Evolutionary conservation across 2,329 filamentous ascomycete species (phyloP).

Genomic region (Blastomyces emzantsi): DNA sequence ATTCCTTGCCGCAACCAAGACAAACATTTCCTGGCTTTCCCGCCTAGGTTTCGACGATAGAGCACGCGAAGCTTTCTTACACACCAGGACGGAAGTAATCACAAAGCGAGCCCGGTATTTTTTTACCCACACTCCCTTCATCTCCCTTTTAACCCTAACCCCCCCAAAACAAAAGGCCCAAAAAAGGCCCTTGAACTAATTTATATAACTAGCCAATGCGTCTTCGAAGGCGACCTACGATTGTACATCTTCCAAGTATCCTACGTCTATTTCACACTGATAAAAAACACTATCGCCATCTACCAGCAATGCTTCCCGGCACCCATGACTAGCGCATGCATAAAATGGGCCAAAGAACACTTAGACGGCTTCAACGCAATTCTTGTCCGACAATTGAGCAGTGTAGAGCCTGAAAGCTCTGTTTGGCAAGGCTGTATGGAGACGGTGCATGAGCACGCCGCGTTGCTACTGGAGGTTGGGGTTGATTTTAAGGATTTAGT

Average conservation of each 20-base stretch:
- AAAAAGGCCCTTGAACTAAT: conserved; percentile 10
- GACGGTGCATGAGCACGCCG: conserved; percentile 69
- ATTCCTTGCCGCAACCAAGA: conserved; percentile 66
- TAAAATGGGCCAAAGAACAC: conserved; percentile 97
- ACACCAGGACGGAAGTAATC: conserved; percentile 67
- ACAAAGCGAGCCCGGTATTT: conserved; percentile 71
- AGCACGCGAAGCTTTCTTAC: conserved; percentile 77
- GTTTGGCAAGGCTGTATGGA: conserved; percentile 78
- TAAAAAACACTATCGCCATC: conserved; percentile 83
- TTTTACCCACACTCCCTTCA: conserved; percentile 23
- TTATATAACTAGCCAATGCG: conserved; percentile 59
- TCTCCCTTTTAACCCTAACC: conserved; percentile 4
- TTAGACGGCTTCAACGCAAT: conserved; percentile 84
- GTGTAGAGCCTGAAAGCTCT: conserved; percentile 64
- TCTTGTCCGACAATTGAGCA: conserved; percentile 74
- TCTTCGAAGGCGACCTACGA: conserved; percentile 88
- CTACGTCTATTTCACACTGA: conserved; percentile 89
- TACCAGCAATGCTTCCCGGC: conserved; percentile 82
- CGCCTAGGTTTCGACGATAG: conserved; percentile 83
- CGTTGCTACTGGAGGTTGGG: conserved; percentile 72
- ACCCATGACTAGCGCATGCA: conserved; percentile 82
- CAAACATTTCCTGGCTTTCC: conserved; percentile 74
- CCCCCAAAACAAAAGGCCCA: background rate
- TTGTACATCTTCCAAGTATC: conserved; percentile 93
- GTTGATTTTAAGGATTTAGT: conserved; percentile 82